Evolutionary conservation across 257 asterid genomes (phyloP), one percentile per base, ranked within the genome.

Genomic region (Nicotiana benthamiana): DNA sequence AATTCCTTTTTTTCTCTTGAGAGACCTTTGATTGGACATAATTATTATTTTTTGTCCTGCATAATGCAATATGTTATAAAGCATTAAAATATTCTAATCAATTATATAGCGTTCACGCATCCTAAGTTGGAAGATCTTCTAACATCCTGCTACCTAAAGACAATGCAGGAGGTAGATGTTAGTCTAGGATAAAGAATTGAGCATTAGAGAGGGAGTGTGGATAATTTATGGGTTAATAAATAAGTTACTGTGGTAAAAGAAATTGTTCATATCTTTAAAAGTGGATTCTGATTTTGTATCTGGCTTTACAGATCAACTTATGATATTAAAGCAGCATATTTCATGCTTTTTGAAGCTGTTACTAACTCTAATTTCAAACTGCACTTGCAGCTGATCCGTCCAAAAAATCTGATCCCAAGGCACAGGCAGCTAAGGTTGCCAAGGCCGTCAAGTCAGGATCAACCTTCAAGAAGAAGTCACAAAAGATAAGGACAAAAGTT

Each of bases 401-500:
- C 78, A 72, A 72, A 26, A 72, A 72, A 78, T 79, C 86, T 2
- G 88, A 86, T 53, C 79, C 90, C 3, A 89, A 89, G 86, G 86
- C 89, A 24, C 89, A 89, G 75, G 92, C 90, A 56, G 56, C 83
- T 46, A 89, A 89, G 87, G 80, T 87, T 36, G 92, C 92, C 70
- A 89, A 89, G 82, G 92, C 90, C 63, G 92, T 89, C 5, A 89
- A 89, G 81, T 64, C 89, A 0, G 89, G 90, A 9, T 72, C 89
- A 6, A 63, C 84, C 51, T 59, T 88, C 17, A 89, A 89, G 90
- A 89, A 88, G 86, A 84, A 85, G 89, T 75, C 87, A 15, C 87
- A 88, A 82, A 89, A 89, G 84, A 89, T 89, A 20, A 87, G 90
- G 61, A 89, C 91, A 0, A 89, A 88, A 36, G 91, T 88, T 20